Conservation (phyloP, 1,139 yeast genomes). For the Zygosaccharomyces sapae region DNA sequence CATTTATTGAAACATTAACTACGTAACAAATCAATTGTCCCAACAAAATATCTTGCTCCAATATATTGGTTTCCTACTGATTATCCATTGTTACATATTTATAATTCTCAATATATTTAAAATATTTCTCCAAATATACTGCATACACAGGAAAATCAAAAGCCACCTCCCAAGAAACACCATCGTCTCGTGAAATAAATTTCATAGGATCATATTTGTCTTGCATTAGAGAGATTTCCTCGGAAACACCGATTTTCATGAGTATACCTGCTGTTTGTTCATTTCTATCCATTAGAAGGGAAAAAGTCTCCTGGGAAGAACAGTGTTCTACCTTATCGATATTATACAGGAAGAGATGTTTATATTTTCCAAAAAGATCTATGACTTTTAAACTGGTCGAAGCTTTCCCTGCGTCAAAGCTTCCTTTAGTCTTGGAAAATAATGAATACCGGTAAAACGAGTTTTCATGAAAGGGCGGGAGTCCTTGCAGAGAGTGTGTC, state of each 20-base stretch:
- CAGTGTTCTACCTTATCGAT: constrained; percentile 59
- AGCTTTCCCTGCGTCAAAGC: constrained; percentile 61
- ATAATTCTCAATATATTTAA: too few relatives aligned
- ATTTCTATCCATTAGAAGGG: constrained; percentile 37
- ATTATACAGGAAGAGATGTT: constrained; percentile 52
- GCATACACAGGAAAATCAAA: constrained; percentile 53
- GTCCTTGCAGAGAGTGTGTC: background rate
- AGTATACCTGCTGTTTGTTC: constrained; percentile 73
- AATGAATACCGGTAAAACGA: too few relatives aligned
- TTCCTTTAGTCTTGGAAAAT: constrained; percentile 44
- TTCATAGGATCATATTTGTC: constrained; percentile 39
- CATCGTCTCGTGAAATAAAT: constrained; percentile 74
- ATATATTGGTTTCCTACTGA: background rate
- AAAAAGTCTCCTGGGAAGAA: constrained; percentile 25
- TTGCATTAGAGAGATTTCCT: constrained; percentile 35
- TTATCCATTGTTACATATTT: background rate
- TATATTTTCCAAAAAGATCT: constrained; percentile 36
- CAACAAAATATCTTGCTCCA: background rate
- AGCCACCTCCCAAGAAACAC: constrained; percentile 61
- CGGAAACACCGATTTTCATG: constrained; percentile 55
- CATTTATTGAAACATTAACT: background rate
- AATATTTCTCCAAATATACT: constrained; percentile 57
- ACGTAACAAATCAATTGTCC: background rate
- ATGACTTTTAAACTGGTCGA: constrained; percentile 55
- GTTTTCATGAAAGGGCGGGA: background rate